phyloP scores from a whole-genome alignment of 2,329 filamentous ascomycete species.

The Aspergillus sp. region DNA sequence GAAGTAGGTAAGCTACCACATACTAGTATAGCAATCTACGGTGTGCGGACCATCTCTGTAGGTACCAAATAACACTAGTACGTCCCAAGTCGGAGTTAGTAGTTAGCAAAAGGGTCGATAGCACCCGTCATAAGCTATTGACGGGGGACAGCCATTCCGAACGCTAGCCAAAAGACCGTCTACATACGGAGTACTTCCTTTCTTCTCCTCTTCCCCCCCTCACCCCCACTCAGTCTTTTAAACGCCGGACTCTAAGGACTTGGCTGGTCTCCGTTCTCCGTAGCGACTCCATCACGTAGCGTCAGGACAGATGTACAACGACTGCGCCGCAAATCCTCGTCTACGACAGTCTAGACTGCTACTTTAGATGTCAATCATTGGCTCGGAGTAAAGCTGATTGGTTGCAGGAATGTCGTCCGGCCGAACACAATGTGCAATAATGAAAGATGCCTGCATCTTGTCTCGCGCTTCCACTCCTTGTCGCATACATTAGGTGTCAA shows the following conservation, averaged over 20 bases:
- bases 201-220: background rate
- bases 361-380: conserved; percentile 4
- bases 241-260: background rate
- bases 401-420: background rate
- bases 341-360: background rate
- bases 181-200: background rate
- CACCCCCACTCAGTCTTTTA: background rate
- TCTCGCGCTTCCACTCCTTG: background rate
- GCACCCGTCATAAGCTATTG: background rate
- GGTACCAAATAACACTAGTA: background rate
- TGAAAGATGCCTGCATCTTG: background rate
- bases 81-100: too few species aligned
- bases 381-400: background rate
- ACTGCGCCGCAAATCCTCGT: conserved; percentile 20
- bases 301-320: conserved; percentile 13
- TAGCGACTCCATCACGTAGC: background rate
- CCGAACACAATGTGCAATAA: background rate
- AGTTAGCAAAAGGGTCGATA: background rate
- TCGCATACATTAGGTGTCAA: background rate
- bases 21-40: background rate
- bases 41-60: background rate
- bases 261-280: background rate
- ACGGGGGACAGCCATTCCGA: background rate
- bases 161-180: background rate
- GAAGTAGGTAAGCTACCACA: too few species aligned